Percentiles rank a stretch among this genome's conserved stretches.
These are phyloP conservation scores for Rhodamnia argentea DNA, from an alignment of 345 rosid species.

Conservation along the genomic window DNA sequence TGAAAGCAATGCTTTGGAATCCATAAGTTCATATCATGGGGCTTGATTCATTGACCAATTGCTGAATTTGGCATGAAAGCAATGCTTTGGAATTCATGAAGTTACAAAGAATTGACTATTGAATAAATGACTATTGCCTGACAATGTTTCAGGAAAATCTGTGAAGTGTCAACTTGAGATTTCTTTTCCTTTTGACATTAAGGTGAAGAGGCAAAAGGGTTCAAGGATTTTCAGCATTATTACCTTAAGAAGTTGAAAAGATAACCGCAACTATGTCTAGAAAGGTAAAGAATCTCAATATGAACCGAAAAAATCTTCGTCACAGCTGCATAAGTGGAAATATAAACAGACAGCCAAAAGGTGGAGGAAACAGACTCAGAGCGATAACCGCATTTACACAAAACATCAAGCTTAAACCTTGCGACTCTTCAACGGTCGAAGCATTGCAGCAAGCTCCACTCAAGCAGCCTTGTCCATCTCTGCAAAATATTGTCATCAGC, in stretches of 20 bases:
- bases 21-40: not conserved
- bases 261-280: not conserved
- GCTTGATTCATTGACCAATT: not conserved
- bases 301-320: not conserved
- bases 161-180: not conserved
- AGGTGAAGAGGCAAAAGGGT: not conserved
- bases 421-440: not conserved
- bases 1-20: not conserved
- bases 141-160: not conserved
- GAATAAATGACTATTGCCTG: not conserved
- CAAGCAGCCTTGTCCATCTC: slow-evolving; percentile 13
- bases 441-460: not conserved
- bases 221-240: not conserved
- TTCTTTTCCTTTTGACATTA: not conserved
- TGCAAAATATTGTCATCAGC: not conserved
- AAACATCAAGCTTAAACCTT: not conserved
- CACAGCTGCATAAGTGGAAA: not conserved
- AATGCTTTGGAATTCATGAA: not conserved
- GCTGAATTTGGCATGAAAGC: not conserved
- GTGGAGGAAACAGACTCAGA: not conserved
- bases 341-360: not conserved
- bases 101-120: not conserved
- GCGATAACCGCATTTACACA: not conserved
- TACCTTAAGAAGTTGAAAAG: not conserved
- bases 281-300: not conserved